Percentiles rank a stretch among this genome's conserved stretches.
Evolutionary conservation across 192 early-diverging fungal species (phyloP).

Genomic region (Pilaira anomala): DNA sequence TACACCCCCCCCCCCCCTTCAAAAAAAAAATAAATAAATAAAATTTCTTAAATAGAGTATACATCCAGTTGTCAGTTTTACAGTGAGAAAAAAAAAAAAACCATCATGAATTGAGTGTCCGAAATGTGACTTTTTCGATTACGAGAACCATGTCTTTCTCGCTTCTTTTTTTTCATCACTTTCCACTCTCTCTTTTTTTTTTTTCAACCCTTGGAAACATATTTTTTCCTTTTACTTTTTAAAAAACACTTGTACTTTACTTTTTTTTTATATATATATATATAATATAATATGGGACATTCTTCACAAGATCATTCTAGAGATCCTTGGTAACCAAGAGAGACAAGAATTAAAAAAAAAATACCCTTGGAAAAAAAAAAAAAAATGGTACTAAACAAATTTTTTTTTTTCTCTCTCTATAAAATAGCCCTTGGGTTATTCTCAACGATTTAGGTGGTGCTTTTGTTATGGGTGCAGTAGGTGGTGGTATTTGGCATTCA

Average conservation of each 20-base stretch:
- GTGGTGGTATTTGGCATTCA: slow-evolving; percentile 94
- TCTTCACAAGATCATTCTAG: slow-evolving; percentile 49
- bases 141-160: background rate
- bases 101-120: too few relatives aligned
- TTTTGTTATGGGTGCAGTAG: slow-evolving; percentile 96
- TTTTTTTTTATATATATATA: background rate
- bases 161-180: slow-evolving; percentile 3
- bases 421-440: slow-evolving; percentile 83
- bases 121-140: background rate
- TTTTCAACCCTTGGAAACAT: slow-evolving; percentile 3
- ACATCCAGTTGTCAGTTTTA: too few relatives aligned
- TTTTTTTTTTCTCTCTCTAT: slow-evolving; percentile 1
- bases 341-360: background rate
- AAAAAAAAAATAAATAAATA: too few relatives aligned
- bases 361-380: background rate
- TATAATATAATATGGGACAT: slow-evolving; percentile 41
- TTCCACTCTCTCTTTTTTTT: background rate
- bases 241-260: slow-evolving; percentile 2
- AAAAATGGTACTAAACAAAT: background rate
- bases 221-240: background rate
- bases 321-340: slow-evolving; percentile 49
- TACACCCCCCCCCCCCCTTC: too few relatives aligned
- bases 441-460: slow-evolving; percentile 81
- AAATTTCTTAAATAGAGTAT: too few relatives aligned
- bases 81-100: too few relatives aligned